Percentiles rank a stretch among this genome's conserved stretches.
Evolutionary conservation across 352 stramenopile species (phyloP).

Genomic region (Globisporangium paroecandrum): DNA sequence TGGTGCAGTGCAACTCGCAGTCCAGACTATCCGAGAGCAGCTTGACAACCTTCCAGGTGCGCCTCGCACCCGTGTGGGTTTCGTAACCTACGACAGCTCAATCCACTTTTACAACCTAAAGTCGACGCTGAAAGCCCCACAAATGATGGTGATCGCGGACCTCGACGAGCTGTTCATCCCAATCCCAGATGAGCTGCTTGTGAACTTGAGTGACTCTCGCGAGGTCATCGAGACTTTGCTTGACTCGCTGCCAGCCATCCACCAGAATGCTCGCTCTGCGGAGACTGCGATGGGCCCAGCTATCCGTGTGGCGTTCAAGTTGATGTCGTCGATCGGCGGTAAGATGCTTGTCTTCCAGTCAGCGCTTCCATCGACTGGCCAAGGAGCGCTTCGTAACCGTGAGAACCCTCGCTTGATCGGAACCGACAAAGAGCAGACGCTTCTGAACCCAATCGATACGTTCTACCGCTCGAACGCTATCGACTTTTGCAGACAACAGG

Average conservation of each 20-base stretch:
- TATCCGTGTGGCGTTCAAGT: constrained; percentile 95
- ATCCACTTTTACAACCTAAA: constrained; percentile 91
- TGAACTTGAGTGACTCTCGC: constrained; percentile 95
- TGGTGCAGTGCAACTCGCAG: constrained; percentile 61
- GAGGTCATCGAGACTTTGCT: constrained; percentile 94
- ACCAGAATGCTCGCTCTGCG: constrained; percentile 70
- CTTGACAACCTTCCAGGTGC: constrained; percentile 74
- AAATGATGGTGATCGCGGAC: constrained; percentile 89
- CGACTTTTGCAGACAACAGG: constrained; percentile 98
- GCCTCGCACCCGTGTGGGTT: constrained; percentile 75
- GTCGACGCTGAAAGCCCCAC: constrained; percentile 75
- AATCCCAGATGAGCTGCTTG: constrained; percentile 96
- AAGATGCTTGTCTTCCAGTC: constrained; percentile 91
- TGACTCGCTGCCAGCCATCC: constrained; percentile 92
- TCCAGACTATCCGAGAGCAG: constrained; percentile 79
- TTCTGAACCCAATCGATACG: constrained; percentile 87
- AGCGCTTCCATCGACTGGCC: constrained; percentile 69
- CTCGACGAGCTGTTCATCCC: constrained; percentile 88
- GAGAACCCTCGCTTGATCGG: constrained; percentile 80
- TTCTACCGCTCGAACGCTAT: constrained; percentile 92
- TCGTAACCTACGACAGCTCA: constrained; percentile 83
- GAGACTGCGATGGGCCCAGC: constrained; percentile 80
- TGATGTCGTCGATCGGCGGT: constrained; percentile 91
- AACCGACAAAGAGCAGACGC: constrained; percentile 87
- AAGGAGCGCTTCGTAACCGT: constrained; percentile 78